Evolutionary conservation across 140 eudicot genomes (phyloP).

Genomic region (Anethum foeniculum): DNA sequence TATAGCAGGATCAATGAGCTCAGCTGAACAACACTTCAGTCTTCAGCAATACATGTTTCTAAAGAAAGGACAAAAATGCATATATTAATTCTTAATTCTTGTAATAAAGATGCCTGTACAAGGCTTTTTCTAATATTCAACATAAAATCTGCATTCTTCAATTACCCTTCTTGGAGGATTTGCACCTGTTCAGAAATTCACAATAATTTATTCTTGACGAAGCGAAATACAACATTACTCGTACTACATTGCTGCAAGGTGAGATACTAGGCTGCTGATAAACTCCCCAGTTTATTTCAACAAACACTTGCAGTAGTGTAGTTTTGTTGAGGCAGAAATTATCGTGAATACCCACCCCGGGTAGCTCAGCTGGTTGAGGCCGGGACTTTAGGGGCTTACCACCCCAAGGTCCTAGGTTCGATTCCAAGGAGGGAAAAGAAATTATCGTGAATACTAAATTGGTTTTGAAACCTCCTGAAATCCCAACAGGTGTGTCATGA

Average conservation of each 20-base stretch:
- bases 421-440: too few species aligned
- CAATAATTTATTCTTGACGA: too few species aligned
- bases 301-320: too few species aligned
- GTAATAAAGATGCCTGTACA: neutral
- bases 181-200: neutral
- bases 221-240: neutral
- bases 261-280: neutral
- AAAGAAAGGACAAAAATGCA: neutral
- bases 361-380: too few species aligned
- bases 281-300: neutral
- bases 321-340: too few species aligned
- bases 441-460: too few species aligned
- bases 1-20: neutral
- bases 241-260: neutral
- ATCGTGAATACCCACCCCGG: too few species aligned
- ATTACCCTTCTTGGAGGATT: neutral
- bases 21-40: neutral
- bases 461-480: too few species aligned
- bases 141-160: neutral
- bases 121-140: too few species aligned
- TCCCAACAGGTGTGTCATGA: neutral
- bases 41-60: neutral
- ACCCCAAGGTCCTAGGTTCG: too few species aligned
- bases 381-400: too few species aligned
- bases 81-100: too few species aligned